These are phyloP conservation scores for Solanum aculeatissimum DNA, from an alignment of 305 asterid genomes.

Conservation along the genomic window DNA sequence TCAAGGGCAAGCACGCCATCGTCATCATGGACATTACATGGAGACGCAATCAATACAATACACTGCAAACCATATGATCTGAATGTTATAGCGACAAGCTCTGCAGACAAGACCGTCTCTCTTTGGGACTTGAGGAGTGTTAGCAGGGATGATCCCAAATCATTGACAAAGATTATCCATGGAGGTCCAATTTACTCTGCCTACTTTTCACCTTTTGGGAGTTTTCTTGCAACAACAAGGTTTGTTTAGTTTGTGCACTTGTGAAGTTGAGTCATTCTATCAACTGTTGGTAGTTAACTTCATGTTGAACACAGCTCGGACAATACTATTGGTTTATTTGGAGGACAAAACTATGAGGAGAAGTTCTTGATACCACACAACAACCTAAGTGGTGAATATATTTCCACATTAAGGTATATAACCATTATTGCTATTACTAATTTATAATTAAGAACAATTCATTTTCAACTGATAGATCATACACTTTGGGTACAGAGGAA, in stretches of 20 bases:
- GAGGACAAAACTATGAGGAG: not conserved
- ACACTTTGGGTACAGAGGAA: not conserved
- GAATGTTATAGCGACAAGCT: not conserved
- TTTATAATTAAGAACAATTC: too few relatives aligned
- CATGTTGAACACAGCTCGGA: not conserved
- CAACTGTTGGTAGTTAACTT: not conserved
- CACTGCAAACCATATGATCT: not conserved
- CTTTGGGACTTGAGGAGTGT: not conserved
- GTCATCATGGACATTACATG: not conserved
- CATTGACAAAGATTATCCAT: not conserved
- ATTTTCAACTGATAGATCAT: not conserved
- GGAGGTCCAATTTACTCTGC: not conserved
- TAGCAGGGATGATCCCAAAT: not conserved
- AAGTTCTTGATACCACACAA: not conserved
- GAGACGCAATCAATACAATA: not conserved
- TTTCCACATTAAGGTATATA: not conserved
- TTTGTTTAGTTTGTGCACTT: not conserved
- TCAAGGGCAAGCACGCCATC: not conserved
- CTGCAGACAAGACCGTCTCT: not conserved
- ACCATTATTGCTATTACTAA: too few relatives aligned
- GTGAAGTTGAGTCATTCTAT: not conserved
- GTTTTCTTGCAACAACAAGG: not conserved
- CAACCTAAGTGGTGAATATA: not conserved
- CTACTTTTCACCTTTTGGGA: not conserved
- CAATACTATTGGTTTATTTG: not conserved